phyloP scores from a whole-genome alignment of 148 eudicot genomes.

The Suaeda aralocaspica region DNA sequence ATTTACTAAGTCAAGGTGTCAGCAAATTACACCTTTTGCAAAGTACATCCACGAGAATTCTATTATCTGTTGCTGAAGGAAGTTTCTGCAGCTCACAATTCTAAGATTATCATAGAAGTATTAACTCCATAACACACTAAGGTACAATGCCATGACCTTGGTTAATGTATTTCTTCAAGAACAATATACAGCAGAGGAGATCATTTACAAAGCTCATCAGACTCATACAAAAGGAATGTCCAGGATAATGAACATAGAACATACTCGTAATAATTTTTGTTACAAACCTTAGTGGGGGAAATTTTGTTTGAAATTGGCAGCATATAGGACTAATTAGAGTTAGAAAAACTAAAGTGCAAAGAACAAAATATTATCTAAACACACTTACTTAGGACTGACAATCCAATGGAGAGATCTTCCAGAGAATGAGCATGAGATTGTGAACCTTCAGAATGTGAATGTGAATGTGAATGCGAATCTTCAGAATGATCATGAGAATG shows the following conservation, averaged over 20 bases:
- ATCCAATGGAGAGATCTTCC: conserved; percentile 84
- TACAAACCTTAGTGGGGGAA: not conserved
- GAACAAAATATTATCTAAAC: not conserved
- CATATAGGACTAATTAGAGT: not conserved
- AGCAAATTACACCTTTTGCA: not conserved
- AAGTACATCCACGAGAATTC: not conserved
- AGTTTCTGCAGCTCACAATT: not conserved
- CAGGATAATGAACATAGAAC: not conserved
- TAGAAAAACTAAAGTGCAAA: not conserved
- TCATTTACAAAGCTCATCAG: not conserved
- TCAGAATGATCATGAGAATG: conserved; percentile 47
- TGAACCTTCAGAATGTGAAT: conserved; percentile 37
- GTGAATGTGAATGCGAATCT: conserved; percentile 19
- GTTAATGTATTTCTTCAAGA: not conserved
- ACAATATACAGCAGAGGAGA: not conserved
- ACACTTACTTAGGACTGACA: conserved; percentile 70
- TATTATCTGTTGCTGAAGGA: not conserved
- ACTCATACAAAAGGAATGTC: not conserved
- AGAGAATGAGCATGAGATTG: conserved; percentile 70
- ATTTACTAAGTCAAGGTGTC: not conserved
- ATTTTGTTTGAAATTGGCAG: not conserved
- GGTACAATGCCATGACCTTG: not conserved
- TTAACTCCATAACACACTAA: not conserved
- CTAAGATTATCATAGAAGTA: too few relatives aligned
- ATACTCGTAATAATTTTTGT: not conserved